Base-by-base conservation (phyloP, 2,329 filamentous ascomycete species). In the Hypoxylon sp. region DNA sequence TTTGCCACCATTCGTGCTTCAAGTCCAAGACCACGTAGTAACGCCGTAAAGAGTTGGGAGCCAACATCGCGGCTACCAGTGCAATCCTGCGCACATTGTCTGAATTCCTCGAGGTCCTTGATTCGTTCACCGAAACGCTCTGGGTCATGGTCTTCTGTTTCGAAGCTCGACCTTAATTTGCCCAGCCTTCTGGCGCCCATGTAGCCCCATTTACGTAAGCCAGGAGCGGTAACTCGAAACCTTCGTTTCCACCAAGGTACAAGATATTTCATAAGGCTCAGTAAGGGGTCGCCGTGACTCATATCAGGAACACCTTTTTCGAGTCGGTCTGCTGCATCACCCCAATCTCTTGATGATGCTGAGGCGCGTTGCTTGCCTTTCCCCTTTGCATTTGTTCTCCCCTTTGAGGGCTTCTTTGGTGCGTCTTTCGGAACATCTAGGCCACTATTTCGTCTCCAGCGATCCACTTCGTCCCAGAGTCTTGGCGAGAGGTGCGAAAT, bases 131-230 rank as follows among this genome's bases (percentile, higher is more conserved):
- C 95, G 77, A 95, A 94, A 5, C 82, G 82, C 50, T 88, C 84
- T 0, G 85, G 79, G 72, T 96, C 86, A 63, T 89, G 83, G 0
- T 84, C 82, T 54, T 91, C 86, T 11, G 89, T 86, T 33, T 88
- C 86, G 78, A 91, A 94, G 0, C 88, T 90, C 33, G 91, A 90
- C 6, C 91, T 89, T 66, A 96, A 85, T n/a, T 90, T 87, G 73
- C 94, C 91, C 1, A 97, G 82, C 25, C 89, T 86, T 73, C 91
- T 85, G n/a, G 94, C 86, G 0, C 92, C 86, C 83, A 95, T 92
- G 77, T 98, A 98, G 0, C 96, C 96, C 77, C 89, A 86, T 81
- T 98, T 99, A n/a, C 95, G 88, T 22, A 98, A 77, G 0, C 93
- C 93, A 0, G 95, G 94, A 0, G 91, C 87, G 0, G 90, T 93